These are phyloP conservation scores for Saccharum hybrid DNA, from an alignment of 202 grass and related monocot species.

Conservation along the genomic window DNA sequence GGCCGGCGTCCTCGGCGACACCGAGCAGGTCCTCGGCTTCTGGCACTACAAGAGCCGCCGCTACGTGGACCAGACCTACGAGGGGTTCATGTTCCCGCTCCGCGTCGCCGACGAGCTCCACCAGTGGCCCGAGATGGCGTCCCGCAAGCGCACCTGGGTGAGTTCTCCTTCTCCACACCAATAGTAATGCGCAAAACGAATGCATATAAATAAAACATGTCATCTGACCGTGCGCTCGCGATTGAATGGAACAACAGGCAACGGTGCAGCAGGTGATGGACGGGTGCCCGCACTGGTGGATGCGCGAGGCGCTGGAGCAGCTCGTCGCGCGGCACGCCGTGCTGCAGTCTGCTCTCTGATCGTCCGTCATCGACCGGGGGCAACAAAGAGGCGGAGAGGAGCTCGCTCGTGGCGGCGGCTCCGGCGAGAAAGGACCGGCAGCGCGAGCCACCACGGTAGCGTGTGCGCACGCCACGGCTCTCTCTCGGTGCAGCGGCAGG, in stretches of 20 bases:
- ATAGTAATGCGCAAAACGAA: not conserved
- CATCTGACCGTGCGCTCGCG: conserved; percentile 5
- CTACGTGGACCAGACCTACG: conserved; percentile 57
- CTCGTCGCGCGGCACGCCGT: conserved; percentile 53
- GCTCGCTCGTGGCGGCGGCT: not conserved
- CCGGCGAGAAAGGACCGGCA: conserved; percentile 1
- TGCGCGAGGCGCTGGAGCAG: conserved; percentile 70
- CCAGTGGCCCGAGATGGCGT: conserved; percentile 84
- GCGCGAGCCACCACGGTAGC: not conserved
- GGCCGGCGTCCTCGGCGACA: conserved; percentile 74
- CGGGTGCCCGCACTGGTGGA: conserved; percentile 80
- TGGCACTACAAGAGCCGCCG: conserved; percentile 89
- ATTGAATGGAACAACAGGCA: conserved; percentile 46
- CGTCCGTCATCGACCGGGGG: not conserved
- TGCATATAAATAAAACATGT: not conserved
- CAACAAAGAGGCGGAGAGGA: not conserved
- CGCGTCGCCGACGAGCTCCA: conserved; percentile 70
- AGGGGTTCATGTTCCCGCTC: conserved; percentile 85
- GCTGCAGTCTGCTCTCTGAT: conserved; percentile 48
- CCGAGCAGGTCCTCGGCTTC: conserved; percentile 52
- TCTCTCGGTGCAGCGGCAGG: conserved; percentile 57
- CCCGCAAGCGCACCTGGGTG: conserved; percentile 76
- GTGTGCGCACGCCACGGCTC: not conserved
- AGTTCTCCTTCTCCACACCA: not conserved
- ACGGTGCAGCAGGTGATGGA: conserved; percentile 68